Conservation (phyloP, 768 basidiomycete genomes). For the Gautieria morchelliformis region DNA sequence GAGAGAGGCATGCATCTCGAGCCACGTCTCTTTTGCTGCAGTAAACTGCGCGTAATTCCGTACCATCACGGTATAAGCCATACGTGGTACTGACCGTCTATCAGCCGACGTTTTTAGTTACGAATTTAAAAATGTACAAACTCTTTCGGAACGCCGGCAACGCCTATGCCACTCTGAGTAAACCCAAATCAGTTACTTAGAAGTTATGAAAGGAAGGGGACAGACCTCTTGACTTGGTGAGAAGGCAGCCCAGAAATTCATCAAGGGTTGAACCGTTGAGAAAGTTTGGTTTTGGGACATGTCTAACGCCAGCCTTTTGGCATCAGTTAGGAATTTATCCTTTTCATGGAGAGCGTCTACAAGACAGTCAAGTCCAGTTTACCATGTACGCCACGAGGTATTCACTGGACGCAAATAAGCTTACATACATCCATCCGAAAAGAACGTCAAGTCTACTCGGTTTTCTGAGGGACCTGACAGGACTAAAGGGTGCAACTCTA, state of each 20-base stretch:
- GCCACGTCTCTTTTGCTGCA: conserved; percentile 61
- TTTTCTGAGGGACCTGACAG: conserved; percentile 54
- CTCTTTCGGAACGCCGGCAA: conserved; percentile 61
- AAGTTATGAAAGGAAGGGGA: not conserved
- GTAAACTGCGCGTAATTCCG: conserved; percentile 66
- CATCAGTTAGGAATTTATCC: conserved; percentile 57
- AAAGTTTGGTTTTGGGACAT: conserved; percentile 70
- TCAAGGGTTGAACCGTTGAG: conserved; percentile 59
- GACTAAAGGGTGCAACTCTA: conserved; percentile 42
- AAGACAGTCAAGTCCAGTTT: not conserved
- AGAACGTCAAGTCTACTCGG: conserved; percentile 68
- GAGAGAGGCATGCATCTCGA: conserved; percentile 52
- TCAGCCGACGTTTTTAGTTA: not conserved
- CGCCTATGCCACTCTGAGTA: conserved; percentile 60
- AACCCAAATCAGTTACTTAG: not conserved
- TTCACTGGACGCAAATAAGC: too few species aligned
- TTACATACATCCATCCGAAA: conserved; percentile 65
- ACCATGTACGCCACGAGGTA: too few species aligned
- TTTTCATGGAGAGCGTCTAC: conserved; percentile 49
- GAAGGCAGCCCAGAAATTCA: conserved; percentile 80
- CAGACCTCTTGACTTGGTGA: conserved; percentile 62
- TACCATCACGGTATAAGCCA: conserved; percentile 70
- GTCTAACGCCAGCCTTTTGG: conserved; percentile 54
- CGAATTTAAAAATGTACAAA: conserved; percentile 23
- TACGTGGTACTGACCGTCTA: conserved; percentile 47